These are phyloP conservation scores for Zoysia japonica DNA, from an alignment of 176 grass and related monocot species.

Conservation along the genomic window DNA sequence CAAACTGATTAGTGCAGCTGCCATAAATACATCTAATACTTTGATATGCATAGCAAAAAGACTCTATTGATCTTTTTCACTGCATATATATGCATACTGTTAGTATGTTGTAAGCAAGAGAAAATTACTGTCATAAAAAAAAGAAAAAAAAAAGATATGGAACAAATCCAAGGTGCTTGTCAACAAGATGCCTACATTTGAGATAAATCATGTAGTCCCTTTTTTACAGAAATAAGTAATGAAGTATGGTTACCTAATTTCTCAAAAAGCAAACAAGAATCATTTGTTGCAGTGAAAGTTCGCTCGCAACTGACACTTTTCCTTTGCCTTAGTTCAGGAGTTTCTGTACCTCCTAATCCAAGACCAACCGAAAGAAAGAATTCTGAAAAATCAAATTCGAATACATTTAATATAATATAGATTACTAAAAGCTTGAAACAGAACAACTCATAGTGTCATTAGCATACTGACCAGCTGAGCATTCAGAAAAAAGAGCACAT, in stretches of 20 bases:
- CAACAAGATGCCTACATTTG: conserved; percentile 10
- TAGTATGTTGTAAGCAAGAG: conserved; percentile 4
- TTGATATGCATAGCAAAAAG: neutral
- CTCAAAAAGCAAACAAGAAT: conserved; percentile 63
- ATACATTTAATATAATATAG: conserved; percentile 31
- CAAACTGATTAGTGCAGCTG: neutral
- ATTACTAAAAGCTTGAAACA: conserved; percentile 29
- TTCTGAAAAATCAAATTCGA: conserved; percentile 54
- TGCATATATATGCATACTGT: neutral
- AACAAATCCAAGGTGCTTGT: conserved; percentile 13
- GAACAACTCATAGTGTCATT: conserved; percentile 27
- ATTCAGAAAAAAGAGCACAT: conserved; percentile 85
- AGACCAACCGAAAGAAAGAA: conserved; percentile 97
- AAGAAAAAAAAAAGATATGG: neutral
- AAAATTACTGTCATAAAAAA: conserved; percentile 23
- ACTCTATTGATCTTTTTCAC: neutral
- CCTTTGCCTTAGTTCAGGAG: conserved; percentile 75
- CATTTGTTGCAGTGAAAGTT: conserved; percentile 70
- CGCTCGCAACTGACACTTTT: conserved; percentile 91
- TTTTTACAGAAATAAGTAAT: conserved; percentile 13
- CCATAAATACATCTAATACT: neutral
- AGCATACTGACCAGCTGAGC: conserved; percentile 71
- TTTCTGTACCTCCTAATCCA: conserved; percentile 81
- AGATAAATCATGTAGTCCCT: conserved; percentile 11
- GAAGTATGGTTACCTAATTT: conserved; percentile 65